Evolutionary conservation across 768 basidiomycete genomes (phyloP), one percentile per base, ranked within the genome.

Genomic region (Pleurotus platypus): DNA sequence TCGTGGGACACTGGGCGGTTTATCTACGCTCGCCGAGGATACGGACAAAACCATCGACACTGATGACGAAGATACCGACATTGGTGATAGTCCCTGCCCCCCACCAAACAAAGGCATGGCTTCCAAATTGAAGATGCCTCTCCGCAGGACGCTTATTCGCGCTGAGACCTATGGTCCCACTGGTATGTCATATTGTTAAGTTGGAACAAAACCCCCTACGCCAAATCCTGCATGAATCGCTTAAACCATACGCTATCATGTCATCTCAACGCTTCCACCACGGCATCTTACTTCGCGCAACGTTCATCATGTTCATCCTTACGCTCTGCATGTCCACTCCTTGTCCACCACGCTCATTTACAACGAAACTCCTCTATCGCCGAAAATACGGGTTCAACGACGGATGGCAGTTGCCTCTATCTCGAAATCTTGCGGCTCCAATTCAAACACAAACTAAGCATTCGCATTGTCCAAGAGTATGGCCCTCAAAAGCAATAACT

Each of bases 41-140:
- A 77, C 76, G n/a, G 84, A 84, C 63, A 72, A 75, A 7, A 80
- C 81, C 9, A 73, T 76, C 18, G 57, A 61, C 30, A 61, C 57
- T 39, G 84, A 86, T 30, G 80, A 79, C 27, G 90, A 91, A 40
- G 90, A 90, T 57, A 89, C 87, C 45, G 89, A 91, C 62, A 69
- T 91, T 45, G 91, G 90, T 12, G 91, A 90, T 64, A 94, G 92
- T 63, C 93, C 93, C 4, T 96, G 93, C 72, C 91, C 91, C 2
- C 87, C 90, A 47, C 85, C 88, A 9, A 83, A 78, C 35, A 90
- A 87, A 65, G 74, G 72, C 40, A 68, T 72, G 45, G 69, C 72
- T 18, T 77, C 82, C 55, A 86, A 86, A 68, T 76, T 72, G 65
- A 89, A 85, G 72, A 85, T 83, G 69, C 60, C 77, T 16, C 73